These are phyloP conservation scores for Quercus phellos DNA, from an alignment of 331 rosid genomes.

Conservation along the genomic window DNA sequence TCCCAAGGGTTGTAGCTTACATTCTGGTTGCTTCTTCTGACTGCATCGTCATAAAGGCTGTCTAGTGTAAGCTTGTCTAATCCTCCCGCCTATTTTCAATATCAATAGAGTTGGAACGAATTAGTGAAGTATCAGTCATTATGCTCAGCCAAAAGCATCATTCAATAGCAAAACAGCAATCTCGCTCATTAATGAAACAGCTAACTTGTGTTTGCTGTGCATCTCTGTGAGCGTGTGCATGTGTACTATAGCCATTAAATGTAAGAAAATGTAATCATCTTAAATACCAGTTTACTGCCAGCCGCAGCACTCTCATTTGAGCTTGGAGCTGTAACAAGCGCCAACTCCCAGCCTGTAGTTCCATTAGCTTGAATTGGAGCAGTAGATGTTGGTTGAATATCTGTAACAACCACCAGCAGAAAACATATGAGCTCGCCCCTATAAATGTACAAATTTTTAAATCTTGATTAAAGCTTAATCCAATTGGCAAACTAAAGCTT, in stretches of 20 bases:
- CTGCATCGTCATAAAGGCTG: slow-evolving; percentile 94
- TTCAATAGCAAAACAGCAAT: not conserved
- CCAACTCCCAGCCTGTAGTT: slow-evolving; percentile 89
- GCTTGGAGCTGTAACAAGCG: slow-evolving; percentile 90
- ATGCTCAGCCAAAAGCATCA: not conserved
- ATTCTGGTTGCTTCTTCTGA: slow-evolving; percentile 78
- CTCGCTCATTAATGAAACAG: slow-evolving; percentile 15
- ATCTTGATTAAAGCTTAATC: not conserved
- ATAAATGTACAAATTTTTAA: not conserved
- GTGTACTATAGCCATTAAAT: not conserved
- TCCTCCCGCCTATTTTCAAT: slow-evolving; percentile 75
- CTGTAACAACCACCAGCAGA: slow-evolving; percentile 33
- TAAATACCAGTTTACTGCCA: slow-evolving; percentile 73
- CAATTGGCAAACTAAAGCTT: not conserved
- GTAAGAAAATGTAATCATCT: not conserved
- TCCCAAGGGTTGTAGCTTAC: slow-evolving; percentile 98
- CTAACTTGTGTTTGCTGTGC: not conserved
- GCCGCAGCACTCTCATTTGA: slow-evolving; percentile 69
- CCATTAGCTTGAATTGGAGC: slow-evolving; percentile 58
- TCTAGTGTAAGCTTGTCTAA: slow-evolving; percentile 89
- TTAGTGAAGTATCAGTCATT: not conserved
- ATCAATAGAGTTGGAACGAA: slow-evolving; percentile 9
- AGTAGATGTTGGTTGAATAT: slow-evolving; percentile 50
- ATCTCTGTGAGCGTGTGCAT: not conserved
- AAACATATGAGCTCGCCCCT: slow-evolving; percentile 1